Base-by-base conservation (phyloP, 768 basidiomycete species). In the Sporobolomyces pararoseus region DNA sequence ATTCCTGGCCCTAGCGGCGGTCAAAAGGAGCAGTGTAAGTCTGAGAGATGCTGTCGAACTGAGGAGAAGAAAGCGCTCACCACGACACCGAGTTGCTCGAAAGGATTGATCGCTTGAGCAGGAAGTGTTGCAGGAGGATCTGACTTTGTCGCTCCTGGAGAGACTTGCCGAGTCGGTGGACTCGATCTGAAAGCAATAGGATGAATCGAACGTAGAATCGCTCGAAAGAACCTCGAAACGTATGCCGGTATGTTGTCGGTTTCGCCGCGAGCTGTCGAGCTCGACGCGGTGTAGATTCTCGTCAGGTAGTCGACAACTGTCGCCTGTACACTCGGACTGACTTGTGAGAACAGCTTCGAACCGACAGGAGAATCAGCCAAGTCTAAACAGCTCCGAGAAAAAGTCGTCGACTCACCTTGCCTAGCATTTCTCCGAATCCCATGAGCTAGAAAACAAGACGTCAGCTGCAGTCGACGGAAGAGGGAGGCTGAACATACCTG, bases 191-290 rank as follows among this genome's bases (percentile, higher is more conserved):
- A 17, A 19, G 46, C 59, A 46, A 32, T 44, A 14, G 59, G 59
- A n/a, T 61, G 46, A 31, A 61, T 61, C 46, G 59, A 47, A n/a
- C 59, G 46, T 3, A 61, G 59, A 4, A 61, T 19, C 16, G 55
- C 35, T 12, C 61, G 67, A 34, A 63, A 67, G 44, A 67, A 68
- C 25, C 67, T 60, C 4, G 53, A 68, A 27, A 68, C 61, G 54
- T 57, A 68, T 9, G 53, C 67, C 3, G 53, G 53, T 23, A 62
- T 57, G 34, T 52, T 62, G 25, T 57, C 44, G 29, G 29, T 10
- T 4, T 50, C 37, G 34, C 55, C 66, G 10, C 29, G 44, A 1
- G 66, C 19, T 16, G 32, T 4, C 7, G 17, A 13, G 10, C 44
- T 59, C 35, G 60, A 62, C 2, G 67, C 67, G 19, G 34, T 34